Evolutionary conservation across 768 basidiomycete species (phyloP).

Genomic region (Agrocybe pediades): DNA sequence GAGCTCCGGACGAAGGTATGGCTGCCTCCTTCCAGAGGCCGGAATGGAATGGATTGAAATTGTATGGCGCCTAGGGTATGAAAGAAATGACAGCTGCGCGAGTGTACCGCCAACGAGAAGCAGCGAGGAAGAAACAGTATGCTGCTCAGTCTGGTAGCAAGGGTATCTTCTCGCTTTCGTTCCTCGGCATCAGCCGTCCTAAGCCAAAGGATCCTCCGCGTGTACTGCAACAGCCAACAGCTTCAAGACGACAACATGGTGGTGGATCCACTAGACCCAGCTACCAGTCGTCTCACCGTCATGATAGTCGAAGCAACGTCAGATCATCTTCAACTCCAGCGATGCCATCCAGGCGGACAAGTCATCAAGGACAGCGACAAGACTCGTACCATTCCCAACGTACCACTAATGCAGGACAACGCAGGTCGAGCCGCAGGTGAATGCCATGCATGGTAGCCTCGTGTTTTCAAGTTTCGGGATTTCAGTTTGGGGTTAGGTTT

Average conservation of each 20-base stretch:
- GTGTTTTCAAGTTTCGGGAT: neutral
- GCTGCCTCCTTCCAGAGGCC: neutral
- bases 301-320: constrained; percentile 8
- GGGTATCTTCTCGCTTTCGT: constrained; percentile 23
- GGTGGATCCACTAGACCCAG: constrained; percentile 8
- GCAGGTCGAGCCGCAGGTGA: constrained; percentile 18
- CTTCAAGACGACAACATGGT: constrained; percentile 1
- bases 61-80: constrained; percentile 49
- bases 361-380: constrained; percentile 12
- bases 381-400: constrained; percentile 13
- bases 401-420: constrained; percentile 8
- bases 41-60: neutral
- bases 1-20: constrained; percentile 49
- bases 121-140: constrained; percentile 18
- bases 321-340: constrained; percentile 16
- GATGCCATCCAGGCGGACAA: constrained; percentile 9
- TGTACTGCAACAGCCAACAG: neutral
- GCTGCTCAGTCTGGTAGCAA: constrained; percentile 13
- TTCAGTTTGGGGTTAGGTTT: no score
- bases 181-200: constrained; percentile 21
- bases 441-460: neutral
- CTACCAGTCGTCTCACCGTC: constrained; percentile 8
- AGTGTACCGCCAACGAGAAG: constrained; percentile 23
- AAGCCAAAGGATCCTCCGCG: neutral
- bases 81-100: constrained; percentile 66